A percentile compares a stretch with the other conserved stretches of the same genome.
Conservation (phyloP, 257 asterid species). For the Solanum boliviense region DNA sequence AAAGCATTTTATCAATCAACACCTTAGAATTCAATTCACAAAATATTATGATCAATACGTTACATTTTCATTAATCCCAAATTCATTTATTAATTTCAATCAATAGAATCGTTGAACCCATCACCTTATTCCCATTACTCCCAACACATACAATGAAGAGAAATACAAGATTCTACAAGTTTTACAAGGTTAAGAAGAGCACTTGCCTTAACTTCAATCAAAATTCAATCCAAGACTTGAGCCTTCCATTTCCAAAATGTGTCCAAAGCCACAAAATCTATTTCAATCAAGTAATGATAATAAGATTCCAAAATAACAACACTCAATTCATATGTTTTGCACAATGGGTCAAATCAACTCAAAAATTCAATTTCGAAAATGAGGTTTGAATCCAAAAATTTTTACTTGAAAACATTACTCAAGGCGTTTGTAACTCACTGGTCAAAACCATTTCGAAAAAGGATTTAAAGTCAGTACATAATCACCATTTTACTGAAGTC, state of each 20-base stretch:
- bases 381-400: too few relatives aligned
- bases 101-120: background rate
- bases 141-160: background rate
- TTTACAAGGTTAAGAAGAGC: background rate
- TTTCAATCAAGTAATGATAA: too few relatives aligned
- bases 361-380: too few relatives aligned
- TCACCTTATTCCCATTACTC: background rate
- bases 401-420: background rate
- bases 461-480: too few relatives aligned
- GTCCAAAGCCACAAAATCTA: background rate
- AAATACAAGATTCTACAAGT: background rate
- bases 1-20: background rate
- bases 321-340: background rate
- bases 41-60: background rate
- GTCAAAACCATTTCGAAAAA: too few relatives aligned
- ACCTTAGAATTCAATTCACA: background rate
- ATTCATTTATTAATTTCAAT: too few relatives aligned
- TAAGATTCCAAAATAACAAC: background rate
- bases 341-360: background rate
- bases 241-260: background rate
- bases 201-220: background rate
- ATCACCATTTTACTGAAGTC: background rate
- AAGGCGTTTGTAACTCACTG: background rate
- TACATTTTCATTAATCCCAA: background rate
- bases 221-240: background rate